phyloP scores from a whole-genome alignment of 2,329 filamentous ascomycete genomes.

The Grosmannia serpens region DNA sequence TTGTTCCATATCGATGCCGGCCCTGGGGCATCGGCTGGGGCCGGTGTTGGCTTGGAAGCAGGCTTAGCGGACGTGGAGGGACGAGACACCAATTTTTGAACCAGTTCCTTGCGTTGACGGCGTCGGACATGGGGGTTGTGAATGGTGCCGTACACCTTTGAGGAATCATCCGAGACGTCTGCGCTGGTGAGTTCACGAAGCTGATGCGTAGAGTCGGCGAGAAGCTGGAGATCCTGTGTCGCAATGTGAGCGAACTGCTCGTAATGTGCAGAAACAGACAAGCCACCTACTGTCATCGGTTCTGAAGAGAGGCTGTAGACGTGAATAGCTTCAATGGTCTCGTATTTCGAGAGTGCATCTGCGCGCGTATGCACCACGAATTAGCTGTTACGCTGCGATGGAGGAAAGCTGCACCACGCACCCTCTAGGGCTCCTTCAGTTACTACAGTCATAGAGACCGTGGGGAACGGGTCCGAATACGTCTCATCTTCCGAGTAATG shows the following conservation, averaged over 20 bases:
- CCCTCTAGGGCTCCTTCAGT: constrained; percentile 62
- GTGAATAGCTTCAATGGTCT: constrained; percentile 67
- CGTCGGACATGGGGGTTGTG: constrained; percentile 55
- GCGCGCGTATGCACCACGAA: background rate
- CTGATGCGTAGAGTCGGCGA: constrained; percentile 59
- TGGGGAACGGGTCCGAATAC: constrained; percentile 37
- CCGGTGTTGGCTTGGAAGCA: constrained; percentile 14
- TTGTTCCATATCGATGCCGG: constrained; percentile 9
- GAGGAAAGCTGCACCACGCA: constrained; percentile 20
- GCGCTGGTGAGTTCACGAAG: constrained; percentile 41
- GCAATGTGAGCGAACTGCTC: background rate
- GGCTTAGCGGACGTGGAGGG: constrained; percentile 13
- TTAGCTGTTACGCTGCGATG: background rate
- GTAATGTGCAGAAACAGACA: background rate
- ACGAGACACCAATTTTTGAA: constrained; percentile 10
- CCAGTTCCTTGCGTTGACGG: constrained; percentile 29
- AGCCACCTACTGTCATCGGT: constrained; percentile 44
- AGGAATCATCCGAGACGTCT: constrained; percentile 48
- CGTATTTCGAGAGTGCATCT: constrained; percentile 59
- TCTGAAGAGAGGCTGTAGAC: constrained; percentile 74
- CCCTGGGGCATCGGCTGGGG: constrained; percentile 4
- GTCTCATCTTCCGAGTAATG: constrained; percentile 47
- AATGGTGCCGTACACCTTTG: constrained; percentile 61
- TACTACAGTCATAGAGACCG: constrained; percentile 53
- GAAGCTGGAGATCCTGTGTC: constrained; percentile 48